Evolutionary conservation across 345 rosid species (phyloP), one percentile per base, ranked within the genome.

Genomic region (Sisymbrium irio): DNA sequence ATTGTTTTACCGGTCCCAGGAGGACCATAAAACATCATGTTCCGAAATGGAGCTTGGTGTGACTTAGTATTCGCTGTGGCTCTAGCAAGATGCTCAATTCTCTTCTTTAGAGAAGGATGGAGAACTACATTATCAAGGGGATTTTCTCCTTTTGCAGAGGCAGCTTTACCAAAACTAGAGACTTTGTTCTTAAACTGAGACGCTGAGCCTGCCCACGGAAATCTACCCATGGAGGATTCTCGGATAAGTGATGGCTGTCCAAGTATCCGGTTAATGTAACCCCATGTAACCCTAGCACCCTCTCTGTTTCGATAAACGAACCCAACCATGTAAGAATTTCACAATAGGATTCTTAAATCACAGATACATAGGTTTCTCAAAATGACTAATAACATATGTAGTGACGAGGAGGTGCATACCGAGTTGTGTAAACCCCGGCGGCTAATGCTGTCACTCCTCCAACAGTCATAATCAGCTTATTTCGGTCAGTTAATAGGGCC

Each of bases 1-100:
- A 95, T 79, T 45, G 98, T 95, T 86, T 95, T 95, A 22, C 99
- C 99, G 2, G 99, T 95, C 71, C 99, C 99, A 47, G 97, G 99
- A 65, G 96, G 97, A 7, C 99, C 97, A 62, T 95, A 95, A 84
- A 95, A 95, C 85, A 95, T 67, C 99, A 95, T 95, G 80, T 92
- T 95, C 32, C 91, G 91, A 74, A 92, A 95, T 60, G 99, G 99
- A 8, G 99, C 97, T 79, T 87, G 85, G 40, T 95, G 97, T 13
- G 81, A 78, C 80, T 92, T 95, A 13, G 96, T 95, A 82, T 95
- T 95, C 58, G 92, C 79, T 18, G 99, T 92, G 66, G 97, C 94
- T 81, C 85, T 88, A 50, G 97, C 96, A 70, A 95, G 99, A 69
- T 85, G 92, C 74, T 90, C 92, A 75, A 95, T 92, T 82, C 94